Evolutionary conservation across 2,329 filamentous ascomycete genomes (phyloP).

Genomic region (Aureobasidium zeae): DNA sequence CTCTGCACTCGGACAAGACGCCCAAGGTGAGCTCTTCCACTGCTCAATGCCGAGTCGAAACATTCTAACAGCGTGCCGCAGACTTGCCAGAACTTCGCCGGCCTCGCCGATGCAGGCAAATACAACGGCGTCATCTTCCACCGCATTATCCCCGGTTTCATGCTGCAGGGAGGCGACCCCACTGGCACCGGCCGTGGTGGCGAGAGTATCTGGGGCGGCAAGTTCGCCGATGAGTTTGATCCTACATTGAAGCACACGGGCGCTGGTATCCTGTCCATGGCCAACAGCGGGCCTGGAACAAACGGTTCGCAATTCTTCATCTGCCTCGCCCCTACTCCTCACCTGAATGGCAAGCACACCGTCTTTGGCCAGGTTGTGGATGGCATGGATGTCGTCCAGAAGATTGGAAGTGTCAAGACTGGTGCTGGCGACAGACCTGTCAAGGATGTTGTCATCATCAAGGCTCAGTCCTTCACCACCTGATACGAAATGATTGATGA

Average conservation of each 20-base stretch:
- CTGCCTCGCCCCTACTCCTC: constrained; percentile 77
- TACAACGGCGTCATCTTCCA: constrained; percentile 31
- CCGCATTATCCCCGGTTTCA: constrained; percentile 84
- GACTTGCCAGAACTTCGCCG: constrained; percentile 30
- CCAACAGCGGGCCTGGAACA: constrained; percentile 86
- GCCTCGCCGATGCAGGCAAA: constrained; percentile 26
- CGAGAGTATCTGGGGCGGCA: constrained; percentile 70
- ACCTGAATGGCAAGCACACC: constrained; percentile 86
- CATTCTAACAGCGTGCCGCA: constrained; percentile 12
- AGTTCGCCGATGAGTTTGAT: constrained; percentile 81
- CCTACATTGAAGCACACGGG: constrained; percentile 73
- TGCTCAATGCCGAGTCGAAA: not conserved
- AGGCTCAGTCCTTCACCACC: constrained; percentile 13
- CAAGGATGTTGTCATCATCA: constrained; percentile 66
- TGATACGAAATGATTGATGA: too few relatives aligned
- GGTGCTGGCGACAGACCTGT: constrained; percentile 67
- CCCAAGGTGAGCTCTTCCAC: constrained; percentile 22
- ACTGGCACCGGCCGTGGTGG: constrained; percentile 83
- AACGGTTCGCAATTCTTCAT: constrained; percentile 98
- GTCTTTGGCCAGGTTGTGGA: constrained; percentile 88
- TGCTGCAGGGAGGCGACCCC: constrained; percentile 97
- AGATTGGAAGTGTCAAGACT: constrained; percentile 86
- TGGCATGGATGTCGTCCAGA: constrained; percentile 81
- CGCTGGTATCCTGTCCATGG: constrained; percentile 83
- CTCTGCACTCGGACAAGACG: constrained; percentile 26